These are phyloP conservation scores for Serendipita sp. DNA, from an alignment of 768 basidiomycete genomes.

Conservation along the genomic window DNA sequence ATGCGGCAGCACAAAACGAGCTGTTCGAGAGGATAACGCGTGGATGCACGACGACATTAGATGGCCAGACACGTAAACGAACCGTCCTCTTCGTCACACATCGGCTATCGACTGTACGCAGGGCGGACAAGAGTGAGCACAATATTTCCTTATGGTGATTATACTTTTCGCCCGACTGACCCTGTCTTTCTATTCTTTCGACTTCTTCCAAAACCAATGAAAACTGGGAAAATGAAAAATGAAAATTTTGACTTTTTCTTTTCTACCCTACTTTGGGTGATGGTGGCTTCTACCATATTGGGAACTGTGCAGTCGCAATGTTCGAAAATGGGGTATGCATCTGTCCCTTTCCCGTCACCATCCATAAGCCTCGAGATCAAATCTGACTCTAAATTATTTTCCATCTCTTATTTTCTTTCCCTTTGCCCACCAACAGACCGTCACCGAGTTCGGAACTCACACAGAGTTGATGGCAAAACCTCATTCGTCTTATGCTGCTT, in stretches of 20 bases:
- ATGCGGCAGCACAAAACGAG: conserved; percentile 62
- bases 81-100: conserved; percentile 76
- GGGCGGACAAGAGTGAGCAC: conserved; percentile 53
- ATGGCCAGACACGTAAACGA: conserved; percentile 37
- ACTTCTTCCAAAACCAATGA: no score
- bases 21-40: conserved; percentile 61
- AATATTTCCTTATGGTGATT: background rate
- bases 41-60: conserved; percentile 36
- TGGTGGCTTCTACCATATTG: no score
- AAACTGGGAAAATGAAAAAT: no score
- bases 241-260: no score
- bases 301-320: conserved; percentile 9
- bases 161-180: background rate
- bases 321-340: conserved; percentile 11
- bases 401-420: background rate
- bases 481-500: conserved; percentile 47
- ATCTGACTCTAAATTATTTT: no score
- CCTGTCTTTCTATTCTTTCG: background rate
- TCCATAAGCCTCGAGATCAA: conserved; percentile 57
- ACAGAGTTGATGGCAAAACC: conserved; percentile 13
- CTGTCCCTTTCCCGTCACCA: background rate
- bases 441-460: conserved; percentile 1
- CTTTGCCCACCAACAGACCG: background rate
- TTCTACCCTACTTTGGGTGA: no score
- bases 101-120: conserved; percentile 60